phyloP scores from a whole-genome alignment of 352 stramenopile genomes.

The Phytopythium vexans region DNA sequence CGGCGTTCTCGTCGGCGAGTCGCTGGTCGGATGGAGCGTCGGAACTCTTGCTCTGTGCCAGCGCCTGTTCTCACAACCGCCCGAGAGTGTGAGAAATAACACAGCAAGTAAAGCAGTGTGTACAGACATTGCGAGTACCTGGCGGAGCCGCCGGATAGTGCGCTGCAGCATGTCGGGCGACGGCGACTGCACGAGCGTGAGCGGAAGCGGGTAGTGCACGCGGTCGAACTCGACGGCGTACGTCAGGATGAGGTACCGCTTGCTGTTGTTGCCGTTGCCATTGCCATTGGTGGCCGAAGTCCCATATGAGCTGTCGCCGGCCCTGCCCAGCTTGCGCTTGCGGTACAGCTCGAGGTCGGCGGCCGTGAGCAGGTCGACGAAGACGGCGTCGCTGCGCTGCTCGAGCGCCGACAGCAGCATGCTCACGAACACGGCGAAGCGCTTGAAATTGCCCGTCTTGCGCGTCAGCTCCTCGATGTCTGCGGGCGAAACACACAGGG shows the following conservation, averaged over 20 bases:
- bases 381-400: slow-evolving; percentile 78
- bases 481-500: slow-evolving; percentile 1
- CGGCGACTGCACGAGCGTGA: slow-evolving; percentile 65
- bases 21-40: slow-evolving; percentile 3
- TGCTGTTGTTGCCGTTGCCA: slow-evolving; percentile 22
- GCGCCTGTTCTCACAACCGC: not conserved
- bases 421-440: slow-evolving; percentile 89
- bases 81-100: not conserved
- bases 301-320: not conserved
- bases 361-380: slow-evolving; percentile 90
- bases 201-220: slow-evolving; percentile 92
- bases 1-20: slow-evolving; percentile 37
- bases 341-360: slow-evolving; percentile 82
- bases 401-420: slow-evolving; percentile 89
- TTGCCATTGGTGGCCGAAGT: slow-evolving; percentile 5
- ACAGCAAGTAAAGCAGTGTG: not conserved
- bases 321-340: slow-evolving; percentile 61
- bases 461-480: slow-evolving; percentile 91
- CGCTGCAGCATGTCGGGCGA: slow-evolving; percentile 69
- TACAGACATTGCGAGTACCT: slow-evolving; percentile 11
- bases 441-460: slow-evolving; percentile 94
- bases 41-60: slow-evolving; percentile 10
- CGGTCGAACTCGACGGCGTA: slow-evolving; percentile 93
- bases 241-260: slow-evolving; percentile 93
- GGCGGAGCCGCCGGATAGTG: slow-evolving; percentile 70